Evolutionary conservation across 2,329 filamentous ascomycete species (phyloP).

Genomic region (Xylariaceae sp.): DNA sequence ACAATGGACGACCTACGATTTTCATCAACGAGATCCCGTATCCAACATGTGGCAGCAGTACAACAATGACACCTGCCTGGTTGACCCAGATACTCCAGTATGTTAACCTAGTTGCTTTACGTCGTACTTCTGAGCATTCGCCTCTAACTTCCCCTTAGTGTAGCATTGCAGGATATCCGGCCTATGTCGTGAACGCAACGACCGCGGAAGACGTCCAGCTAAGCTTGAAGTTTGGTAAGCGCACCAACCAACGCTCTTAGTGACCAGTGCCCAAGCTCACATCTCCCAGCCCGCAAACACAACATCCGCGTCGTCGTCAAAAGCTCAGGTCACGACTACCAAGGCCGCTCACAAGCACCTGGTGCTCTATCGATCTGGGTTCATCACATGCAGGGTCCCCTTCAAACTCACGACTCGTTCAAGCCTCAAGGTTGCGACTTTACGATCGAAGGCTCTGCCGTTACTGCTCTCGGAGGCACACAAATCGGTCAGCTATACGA

Average conservation of each 20-base stretch:
- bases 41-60: conserved; percentile 39
- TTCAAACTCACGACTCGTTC: conserved; percentile 37
- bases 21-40: conserved; percentile 36
- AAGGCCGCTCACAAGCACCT: conserved; percentile 43
- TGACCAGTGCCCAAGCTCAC: not conserved
- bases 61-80: conserved; percentile 49
- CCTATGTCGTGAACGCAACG: conserved; percentile 40
- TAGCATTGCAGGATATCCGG: conserved; percentile 35
- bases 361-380: conserved; percentile 54
- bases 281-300: conserved; percentile 34
- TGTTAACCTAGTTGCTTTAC: too few relatives aligned
- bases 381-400: conserved; percentile 41
- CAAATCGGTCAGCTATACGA: conserved; percentile 47
- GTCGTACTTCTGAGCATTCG: too few relatives aligned
- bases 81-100: conserved; percentile 30
- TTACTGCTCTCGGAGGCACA: conserved; percentile 51
- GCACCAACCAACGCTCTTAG: not conserved
- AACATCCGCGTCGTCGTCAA: conserved; percentile 42
- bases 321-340: conserved; percentile 43
- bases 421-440: conserved; percentile 37
- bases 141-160: conserved; percentile 22
- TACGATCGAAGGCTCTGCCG: conserved; percentile 43
- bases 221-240: conserved; percentile 41
- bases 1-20: conserved; percentile 33
- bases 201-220: conserved; percentile 32